Conservation (phyloP, 2,329 filamentous ascomycete species). For the Davidsoniella neocaledoniae region DNA sequence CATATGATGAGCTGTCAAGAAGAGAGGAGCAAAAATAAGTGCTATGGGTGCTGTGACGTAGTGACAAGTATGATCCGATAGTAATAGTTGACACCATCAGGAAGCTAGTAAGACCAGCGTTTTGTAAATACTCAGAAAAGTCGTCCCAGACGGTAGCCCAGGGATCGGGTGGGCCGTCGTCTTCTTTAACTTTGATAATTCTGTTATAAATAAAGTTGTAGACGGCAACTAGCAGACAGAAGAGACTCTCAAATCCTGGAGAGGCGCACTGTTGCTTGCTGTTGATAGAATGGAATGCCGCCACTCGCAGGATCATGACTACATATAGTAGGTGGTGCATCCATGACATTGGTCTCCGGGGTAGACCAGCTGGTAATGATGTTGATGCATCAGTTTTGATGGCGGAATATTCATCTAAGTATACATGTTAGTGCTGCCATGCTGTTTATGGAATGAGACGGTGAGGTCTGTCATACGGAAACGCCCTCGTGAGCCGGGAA, state of each 20-base stretch:
- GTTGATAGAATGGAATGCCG: slow-evolving; percentile 29
- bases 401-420: slow-evolving; percentile 4
- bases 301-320: slow-evolving; percentile 30
- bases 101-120: slow-evolving; percentile 16
- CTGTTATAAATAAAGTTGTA: slow-evolving; percentile 10
- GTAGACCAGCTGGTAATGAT: slow-evolving; percentile 18
- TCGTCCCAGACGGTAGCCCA: slow-evolving; percentile 33
- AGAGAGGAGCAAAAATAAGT: slow-evolving; percentile 34
- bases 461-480: background rate
- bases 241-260: slow-evolving; percentile 29
- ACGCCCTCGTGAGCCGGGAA: slow-evolving; percentile 16
- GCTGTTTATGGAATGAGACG: background rate
- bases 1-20: slow-evolving; percentile 22
- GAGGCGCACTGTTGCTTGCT: slow-evolving; percentile 33
- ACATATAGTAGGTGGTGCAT: slow-evolving; percentile 28
- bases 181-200: background rate
- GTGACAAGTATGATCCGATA: background rate
- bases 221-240: slow-evolving; percentile 8
- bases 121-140: slow-evolving; percentile 28
- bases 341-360: slow-evolving; percentile 30
- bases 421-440: background rate
- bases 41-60: slow-evolving; percentile 23
- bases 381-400: background rate
- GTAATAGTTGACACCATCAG: slow-evolving; percentile 20
- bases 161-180: slow-evolving; percentile 27